These are phyloP conservation scores for Fusarium lateritium DNA, from an alignment of 2,329 filamentous ascomycete species.

Conservation along the genomic window DNA sequence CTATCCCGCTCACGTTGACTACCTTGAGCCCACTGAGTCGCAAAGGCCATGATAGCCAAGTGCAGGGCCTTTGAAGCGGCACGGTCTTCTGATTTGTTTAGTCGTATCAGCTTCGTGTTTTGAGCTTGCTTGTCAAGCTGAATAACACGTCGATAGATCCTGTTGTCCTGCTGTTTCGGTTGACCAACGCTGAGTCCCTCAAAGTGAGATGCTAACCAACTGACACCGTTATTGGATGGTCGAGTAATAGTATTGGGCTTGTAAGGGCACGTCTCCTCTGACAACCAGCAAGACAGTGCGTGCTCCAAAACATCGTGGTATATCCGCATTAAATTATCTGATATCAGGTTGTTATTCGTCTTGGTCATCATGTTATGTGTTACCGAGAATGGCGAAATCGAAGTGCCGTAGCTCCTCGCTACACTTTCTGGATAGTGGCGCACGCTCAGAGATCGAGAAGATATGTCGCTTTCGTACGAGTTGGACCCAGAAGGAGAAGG, in stretches of 20 bases:
- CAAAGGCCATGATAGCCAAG: constrained; percentile 66
- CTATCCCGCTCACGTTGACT: constrained; percentile 49
- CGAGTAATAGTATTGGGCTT: constrained; percentile 41
- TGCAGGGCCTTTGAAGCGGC: constrained; percentile 63
- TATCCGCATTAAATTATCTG: constrained; percentile 54
- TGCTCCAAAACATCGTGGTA: constrained; percentile 70
- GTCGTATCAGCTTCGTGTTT: constrained; percentile 56
- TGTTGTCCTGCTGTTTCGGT: constrained; percentile 55
- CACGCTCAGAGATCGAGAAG: constrained; percentile 45
- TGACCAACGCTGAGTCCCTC: constrained; percentile 48
- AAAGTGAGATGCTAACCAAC: constrained; percentile 49
- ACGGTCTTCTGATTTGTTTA: constrained; percentile 60
- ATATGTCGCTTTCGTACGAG: constrained; percentile 49
- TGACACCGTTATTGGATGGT: constrained; percentile 47
- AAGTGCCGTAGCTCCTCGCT: constrained; percentile 46
- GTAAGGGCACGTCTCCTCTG: constrained; percentile 68
- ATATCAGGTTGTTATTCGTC: constrained; percentile 49
- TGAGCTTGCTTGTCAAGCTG: constrained; percentile 63
- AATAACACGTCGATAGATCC: constrained; percentile 65
- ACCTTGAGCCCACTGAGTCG: constrained; percentile 62
- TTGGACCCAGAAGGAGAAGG: constrained; percentile 48
- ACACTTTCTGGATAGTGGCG: constrained; percentile 48
- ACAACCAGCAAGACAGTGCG: constrained; percentile 68
- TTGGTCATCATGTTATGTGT: constrained; percentile 46
- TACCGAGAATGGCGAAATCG: constrained; percentile 49